phyloP scores from a whole-genome alignment of 2,329 filamentous ascomycete genomes.

The Tolypocladium paradoxum region DNA sequence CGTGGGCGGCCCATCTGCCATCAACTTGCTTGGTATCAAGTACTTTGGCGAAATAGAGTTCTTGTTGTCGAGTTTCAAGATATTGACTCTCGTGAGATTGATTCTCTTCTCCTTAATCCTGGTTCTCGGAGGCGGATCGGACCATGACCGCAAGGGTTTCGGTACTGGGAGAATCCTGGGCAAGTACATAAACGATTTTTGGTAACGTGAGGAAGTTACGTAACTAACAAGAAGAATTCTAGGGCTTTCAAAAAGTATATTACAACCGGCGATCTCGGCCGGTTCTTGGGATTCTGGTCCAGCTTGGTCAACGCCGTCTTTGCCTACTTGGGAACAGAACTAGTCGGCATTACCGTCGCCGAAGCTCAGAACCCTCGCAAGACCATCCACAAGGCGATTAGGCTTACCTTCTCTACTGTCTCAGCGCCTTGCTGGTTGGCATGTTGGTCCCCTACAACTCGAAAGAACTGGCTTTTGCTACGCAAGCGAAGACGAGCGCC shows the following conservation, averaged over 20 bases:
- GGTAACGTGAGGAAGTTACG: too few relatives aligned
- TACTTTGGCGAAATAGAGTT: constrained; percentile 59
- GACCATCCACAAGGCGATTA: constrained; percentile 68
- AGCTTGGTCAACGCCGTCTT: constrained; percentile 69
- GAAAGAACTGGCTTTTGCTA: constrained; percentile 45
- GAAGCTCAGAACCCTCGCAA: constrained; percentile 71
- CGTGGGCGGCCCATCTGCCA: too few relatives aligned
- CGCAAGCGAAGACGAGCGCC: constrained; percentile 23
- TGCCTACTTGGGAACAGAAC: constrained; percentile 65
- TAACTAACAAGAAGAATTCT: too few relatives aligned
- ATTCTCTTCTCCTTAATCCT: constrained; percentile 56
- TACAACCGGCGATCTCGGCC: constrained; percentile 33
- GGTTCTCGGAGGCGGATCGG: constrained; percentile 53
- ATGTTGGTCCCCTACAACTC: constrained; percentile 68
- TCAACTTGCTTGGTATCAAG: constrained; percentile 51
- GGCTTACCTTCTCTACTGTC: constrained; percentile 69
- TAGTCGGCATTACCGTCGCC: constrained; percentile 68
- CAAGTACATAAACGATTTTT: too few relatives aligned
- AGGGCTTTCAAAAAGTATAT: too few relatives aligned
- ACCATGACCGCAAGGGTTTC: constrained; percentile 51
- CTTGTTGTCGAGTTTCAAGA: constrained; percentile 56
- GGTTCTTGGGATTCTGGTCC: constrained; percentile 55
- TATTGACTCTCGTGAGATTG: constrained; percentile 53
- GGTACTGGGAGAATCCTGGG: too few relatives aligned
- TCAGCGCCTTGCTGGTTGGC: constrained; percentile 63